phyloP scores from a whole-genome alignment of 2,329 filamentous ascomycete genomes.

The Exophiala xenobiotica region DNA sequence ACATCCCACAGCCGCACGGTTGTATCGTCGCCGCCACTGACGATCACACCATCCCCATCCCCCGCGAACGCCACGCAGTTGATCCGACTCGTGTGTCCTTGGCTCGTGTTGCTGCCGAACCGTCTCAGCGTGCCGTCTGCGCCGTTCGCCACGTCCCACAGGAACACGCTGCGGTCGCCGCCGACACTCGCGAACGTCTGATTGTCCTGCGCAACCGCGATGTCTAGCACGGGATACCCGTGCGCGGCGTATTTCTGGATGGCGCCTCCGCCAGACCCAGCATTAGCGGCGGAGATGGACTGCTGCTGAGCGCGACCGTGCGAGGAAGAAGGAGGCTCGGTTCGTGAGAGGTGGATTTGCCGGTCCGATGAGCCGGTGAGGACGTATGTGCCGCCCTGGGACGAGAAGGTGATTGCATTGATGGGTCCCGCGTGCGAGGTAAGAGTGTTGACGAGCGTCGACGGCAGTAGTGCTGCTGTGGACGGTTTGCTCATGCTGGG shows the following conservation, averaged over 20 bases:
- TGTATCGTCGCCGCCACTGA: slow-evolving; percentile 71
- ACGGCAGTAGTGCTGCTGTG: slow-evolving; percentile 38
- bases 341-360: slow-evolving; percentile 79
- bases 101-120: slow-evolving; percentile 57
- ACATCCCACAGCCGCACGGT: slow-evolving; percentile 75
- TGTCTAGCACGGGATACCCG: slow-evolving; percentile 85
- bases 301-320: not conserved
- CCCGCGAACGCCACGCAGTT: slow-evolving; percentile 80
- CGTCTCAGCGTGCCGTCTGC: slow-evolving; percentile 70
- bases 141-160: slow-evolving; percentile 82
- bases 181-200: slow-evolving; percentile 81
- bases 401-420: slow-evolving; percentile 71
- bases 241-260: slow-evolving; percentile 89
- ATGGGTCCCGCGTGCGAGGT: slow-evolving; percentile 57
- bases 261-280: no score
- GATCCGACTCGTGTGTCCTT: slow-evolving; percentile 69
- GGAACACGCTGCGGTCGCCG: slow-evolving; percentile 85
- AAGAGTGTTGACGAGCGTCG: slow-evolving; percentile 42
- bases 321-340: slow-evolving; percentile 40
- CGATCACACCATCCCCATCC: slow-evolving; percentile 66
- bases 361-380: slow-evolving; percentile 86
- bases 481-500: not conserved
- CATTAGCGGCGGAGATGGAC: slow-evolving; percentile 31
- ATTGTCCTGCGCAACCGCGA: slow-evolving; percentile 73
- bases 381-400: slow-evolving; percentile 71